phyloP scores from a whole-genome alignment of 345 rosid genomes.

The Lepidium sativum region DNA sequence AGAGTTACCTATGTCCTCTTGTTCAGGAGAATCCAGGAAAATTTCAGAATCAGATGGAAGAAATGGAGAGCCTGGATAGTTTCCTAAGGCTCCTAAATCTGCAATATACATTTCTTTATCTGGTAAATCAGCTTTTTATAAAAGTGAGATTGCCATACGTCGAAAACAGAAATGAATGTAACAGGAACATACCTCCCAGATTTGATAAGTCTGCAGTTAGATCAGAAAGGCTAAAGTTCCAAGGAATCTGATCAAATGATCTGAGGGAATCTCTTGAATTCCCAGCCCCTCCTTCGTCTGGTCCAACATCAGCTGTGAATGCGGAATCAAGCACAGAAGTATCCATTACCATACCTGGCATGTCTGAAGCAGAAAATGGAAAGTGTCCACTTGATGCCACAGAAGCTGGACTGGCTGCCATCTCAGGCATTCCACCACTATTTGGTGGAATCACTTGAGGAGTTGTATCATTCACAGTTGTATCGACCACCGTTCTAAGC shows the following conservation, averaged over 20 bases:
- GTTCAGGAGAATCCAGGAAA: conserved; percentile 89
- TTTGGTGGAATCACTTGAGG: conserved; percentile 59
- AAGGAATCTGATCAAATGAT: conserved; percentile 85
- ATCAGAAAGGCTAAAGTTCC: conserved; percentile 90
- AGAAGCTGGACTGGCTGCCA: conserved; percentile 82
- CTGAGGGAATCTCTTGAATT: conserved; percentile 67
- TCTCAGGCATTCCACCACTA: conserved; percentile 60
- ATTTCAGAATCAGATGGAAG: conserved; percentile 95
- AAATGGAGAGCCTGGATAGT: conserved; percentile 94
- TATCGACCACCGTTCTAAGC: conserved; percentile 60
- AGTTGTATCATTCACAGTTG: conserved; percentile 45
- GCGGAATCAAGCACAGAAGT: conserved; percentile 74
- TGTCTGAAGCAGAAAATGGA: conserved; percentile 80
- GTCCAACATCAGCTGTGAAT: conserved; percentile 85
- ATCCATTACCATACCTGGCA: conserved; percentile 86
- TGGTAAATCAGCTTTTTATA: conserved; percentile 1
- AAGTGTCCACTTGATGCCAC: conserved; percentile 89
- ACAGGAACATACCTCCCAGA: conserved; percentile 45
- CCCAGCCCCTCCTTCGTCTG: conserved; percentile 53
- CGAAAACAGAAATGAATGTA: neutral
- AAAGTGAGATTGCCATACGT: neutral
- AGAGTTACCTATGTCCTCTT: conserved; percentile 74
- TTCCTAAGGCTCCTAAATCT: conserved; percentile 91
- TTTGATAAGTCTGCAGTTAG: conserved; percentile 85
- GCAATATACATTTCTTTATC: conserved; percentile 29